Evolutionary conservation across 2,329 filamentous ascomycete species (phyloP).

Genomic region (Paecilomyces sp.): DNA sequence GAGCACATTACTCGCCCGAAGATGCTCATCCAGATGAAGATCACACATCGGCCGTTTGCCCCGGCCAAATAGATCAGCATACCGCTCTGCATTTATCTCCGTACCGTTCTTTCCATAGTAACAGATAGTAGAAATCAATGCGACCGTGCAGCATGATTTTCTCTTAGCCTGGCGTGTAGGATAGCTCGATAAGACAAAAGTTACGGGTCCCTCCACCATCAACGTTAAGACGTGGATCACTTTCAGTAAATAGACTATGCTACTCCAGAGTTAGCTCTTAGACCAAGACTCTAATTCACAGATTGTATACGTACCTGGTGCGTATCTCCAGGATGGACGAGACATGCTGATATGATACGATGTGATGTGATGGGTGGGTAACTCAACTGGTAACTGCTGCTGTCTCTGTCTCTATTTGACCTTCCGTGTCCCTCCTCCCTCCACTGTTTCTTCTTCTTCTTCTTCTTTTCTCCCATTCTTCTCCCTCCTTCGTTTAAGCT

Average conservation of each 20-base stretch:
- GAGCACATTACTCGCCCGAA: not conserved
- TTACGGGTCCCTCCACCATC: not conserved
- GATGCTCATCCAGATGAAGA: not conserved
- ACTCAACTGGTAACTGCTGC: not conserved
- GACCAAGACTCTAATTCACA: not conserved
- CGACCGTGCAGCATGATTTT: not conserved
- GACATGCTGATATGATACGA: not conserved
- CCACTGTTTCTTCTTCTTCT: not conserved
- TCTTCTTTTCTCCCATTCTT: not conserved
- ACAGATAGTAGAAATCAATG: not conserved
- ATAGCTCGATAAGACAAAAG: not conserved
- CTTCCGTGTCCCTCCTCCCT: not conserved
- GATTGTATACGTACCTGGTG: not conserved
- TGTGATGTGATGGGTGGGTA: not conserved
- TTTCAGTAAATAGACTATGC: not conserved
- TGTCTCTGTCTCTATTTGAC: not conserved
- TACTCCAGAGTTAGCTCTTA: not conserved
- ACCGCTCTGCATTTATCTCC: not conserved
- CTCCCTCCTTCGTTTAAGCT: not conserved
- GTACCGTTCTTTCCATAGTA: not conserved
- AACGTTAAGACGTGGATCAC: not conserved
- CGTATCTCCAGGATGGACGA: not conserved
- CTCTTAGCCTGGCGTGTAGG: not conserved
- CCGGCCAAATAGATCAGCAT: not conserved
- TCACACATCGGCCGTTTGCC: not conserved